These are phyloP conservation scores for Coniochaeta sp. DNA, from an alignment of 2,329 filamentous ascomycete species.

Conservation along the genomic window DNA sequence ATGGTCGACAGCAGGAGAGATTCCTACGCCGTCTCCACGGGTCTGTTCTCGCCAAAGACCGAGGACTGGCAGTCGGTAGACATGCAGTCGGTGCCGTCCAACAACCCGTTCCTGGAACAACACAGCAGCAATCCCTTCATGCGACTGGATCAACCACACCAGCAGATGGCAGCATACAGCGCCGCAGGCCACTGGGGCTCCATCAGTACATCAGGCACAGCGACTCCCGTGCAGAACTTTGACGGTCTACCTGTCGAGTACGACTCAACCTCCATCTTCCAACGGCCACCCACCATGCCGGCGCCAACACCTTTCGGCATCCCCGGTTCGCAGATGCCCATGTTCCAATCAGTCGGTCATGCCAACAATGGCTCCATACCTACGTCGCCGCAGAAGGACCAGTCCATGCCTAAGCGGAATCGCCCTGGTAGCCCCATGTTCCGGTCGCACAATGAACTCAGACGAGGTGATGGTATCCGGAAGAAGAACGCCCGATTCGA, in stretches of 20 bases:
- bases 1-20: constrained; percentile 58
- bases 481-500: constrained; percentile 99
- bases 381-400: constrained; percentile 50
- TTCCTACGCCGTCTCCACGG: constrained; percentile 50
- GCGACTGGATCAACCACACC: constrained; percentile 49
- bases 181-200: constrained; percentile 45
- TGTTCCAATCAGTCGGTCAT: constrained; percentile 43
- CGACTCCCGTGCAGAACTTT: constrained; percentile 67
- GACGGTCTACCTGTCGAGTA: constrained; percentile 54
- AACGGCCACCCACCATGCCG: constrained; percentile 36
- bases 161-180: constrained; percentile 25
- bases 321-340: constrained; percentile 39
- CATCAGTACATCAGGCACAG: constrained; percentile 57
- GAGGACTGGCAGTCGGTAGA: constrained; percentile 59
- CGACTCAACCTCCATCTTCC: constrained; percentile 47
- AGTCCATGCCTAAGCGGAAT: constrained; percentile 54
- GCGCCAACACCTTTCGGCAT: constrained; percentile 49
- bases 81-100: constrained; percentile 58
- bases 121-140: constrained; percentile 60
- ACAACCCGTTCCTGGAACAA: constrained; percentile 55
- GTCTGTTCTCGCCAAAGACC: constrained; percentile 58
- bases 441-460: constrained; percentile 69
- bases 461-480: constrained; percentile 79
- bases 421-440: constrained; percentile 60
- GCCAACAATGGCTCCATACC: constrained; percentile 42